These are phyloP conservation scores for Fusarium neocosmosporiellum DNA, from an alignment of 2,329 filamentous ascomycete species.

Conservation along the genomic window DNA sequence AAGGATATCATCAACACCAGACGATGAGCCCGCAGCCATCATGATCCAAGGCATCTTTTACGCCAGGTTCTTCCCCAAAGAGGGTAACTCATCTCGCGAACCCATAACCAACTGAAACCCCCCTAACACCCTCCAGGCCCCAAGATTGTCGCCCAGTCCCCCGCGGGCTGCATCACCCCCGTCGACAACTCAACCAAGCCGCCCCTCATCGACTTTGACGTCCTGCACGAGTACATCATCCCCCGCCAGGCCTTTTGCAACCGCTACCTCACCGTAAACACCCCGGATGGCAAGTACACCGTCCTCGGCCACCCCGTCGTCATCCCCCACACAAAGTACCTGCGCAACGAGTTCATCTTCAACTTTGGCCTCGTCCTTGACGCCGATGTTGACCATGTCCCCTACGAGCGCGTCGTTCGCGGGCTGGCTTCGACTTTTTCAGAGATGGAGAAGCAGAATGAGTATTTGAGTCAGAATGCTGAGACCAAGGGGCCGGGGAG, in stretches of 20 bases:
- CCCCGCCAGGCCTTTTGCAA: constrained; percentile 96
- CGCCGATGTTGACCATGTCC: constrained; percentile 73
- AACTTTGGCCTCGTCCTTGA: constrained; percentile 92
- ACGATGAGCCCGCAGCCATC: constrained; percentile 24
- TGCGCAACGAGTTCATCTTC: constrained; percentile 97
- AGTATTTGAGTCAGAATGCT: constrained; percentile 77
- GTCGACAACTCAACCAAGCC: constrained; percentile 50
- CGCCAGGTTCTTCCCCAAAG: constrained; percentile 73
- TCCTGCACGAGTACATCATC: constrained; percentile 92
- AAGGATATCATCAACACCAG: constrained; percentile 21
- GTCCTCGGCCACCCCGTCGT: constrained; percentile 92
- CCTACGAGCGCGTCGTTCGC: constrained; percentile 86
- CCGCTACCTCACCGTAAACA: constrained; percentile 83
- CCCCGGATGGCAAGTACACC: constrained; percentile 75
- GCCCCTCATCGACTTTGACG: constrained; percentile 85
- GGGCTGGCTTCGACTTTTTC: constrained; percentile 88
- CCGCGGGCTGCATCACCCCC: constrained; percentile 70
- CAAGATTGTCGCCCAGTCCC: constrained; percentile 71
- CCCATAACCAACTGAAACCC: too few species aligned
- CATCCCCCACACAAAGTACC: constrained; percentile 83
- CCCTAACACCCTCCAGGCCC: constrained; percentile 56
- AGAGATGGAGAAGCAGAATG: constrained; percentile 90
- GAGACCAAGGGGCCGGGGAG: constrained; percentile 60
- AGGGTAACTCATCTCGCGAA: constrained; percentile 58
- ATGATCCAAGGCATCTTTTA: constrained; percentile 81